A percentile compares a stretch with the other conserved stretches of the same genome.
phyloP scores from a whole-genome alignment of 2,329 filamentous ascomycete species.

The Colletotrichum sp. region DNA sequence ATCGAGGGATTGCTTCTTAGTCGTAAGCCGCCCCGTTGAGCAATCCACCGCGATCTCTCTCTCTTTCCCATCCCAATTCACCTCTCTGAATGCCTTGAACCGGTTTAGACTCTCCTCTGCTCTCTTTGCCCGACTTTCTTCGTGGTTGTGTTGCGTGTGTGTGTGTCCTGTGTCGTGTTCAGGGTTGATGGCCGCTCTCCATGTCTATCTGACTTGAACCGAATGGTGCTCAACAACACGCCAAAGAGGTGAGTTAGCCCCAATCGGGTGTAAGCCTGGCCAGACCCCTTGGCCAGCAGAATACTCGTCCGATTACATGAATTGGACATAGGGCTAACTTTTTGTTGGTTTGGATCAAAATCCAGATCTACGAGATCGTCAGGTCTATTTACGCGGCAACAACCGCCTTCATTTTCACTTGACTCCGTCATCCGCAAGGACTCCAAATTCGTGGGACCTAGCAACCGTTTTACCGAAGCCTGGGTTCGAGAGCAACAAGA shows the following conservation, averaged over 20 bases:
- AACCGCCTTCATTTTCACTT: conserved; percentile 14
- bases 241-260: conserved; percentile 18
- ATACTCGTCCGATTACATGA: not conserved
- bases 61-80: conserved; percentile 7
- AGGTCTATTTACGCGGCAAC: conserved; percentile 17
- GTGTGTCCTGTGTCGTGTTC: not conserved
- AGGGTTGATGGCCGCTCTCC: conserved; percentile 17
- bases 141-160: not conserved
- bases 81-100: not conserved
- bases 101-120: not conserved
- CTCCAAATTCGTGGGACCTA: conserved; percentile 8
- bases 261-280: not conserved
- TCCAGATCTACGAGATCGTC: conserved; percentile 21
- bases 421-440: conserved; percentile 13
- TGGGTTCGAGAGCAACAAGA: conserved; percentile 19
- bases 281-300: not conserved
- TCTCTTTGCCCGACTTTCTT: not conserved
- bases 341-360: not conserved
- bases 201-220: conserved; percentile 20
- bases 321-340: not conserved
- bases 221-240: conserved; percentile 22
- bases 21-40: conserved; percentile 20
- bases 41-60: conserved; percentile 3
- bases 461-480: conserved; percentile 15
- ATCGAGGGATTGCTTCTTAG: conserved; percentile 22